These are phyloP conservation scores for Pseudocercospora musae DNA, from an alignment of 2,329 filamentous ascomycete species.

Conservation along the genomic window DNA sequence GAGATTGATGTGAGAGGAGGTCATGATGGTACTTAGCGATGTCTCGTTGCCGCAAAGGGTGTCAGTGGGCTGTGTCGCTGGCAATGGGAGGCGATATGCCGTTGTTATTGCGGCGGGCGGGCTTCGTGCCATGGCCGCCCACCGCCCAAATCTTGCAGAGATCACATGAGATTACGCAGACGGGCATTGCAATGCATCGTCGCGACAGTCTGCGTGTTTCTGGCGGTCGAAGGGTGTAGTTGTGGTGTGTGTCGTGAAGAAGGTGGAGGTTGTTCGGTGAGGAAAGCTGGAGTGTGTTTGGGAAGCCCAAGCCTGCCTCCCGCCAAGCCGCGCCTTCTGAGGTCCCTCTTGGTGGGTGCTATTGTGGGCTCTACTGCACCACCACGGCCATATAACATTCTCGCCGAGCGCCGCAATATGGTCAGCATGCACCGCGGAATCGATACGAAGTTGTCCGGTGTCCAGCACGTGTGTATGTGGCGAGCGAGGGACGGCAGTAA, in stretches of 20 bases:
- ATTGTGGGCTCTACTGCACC: not conserved
- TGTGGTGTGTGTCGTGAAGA: conserved; percentile 1
- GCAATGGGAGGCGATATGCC: not conserved
- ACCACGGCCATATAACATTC: not conserved
- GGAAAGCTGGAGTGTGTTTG: conserved; percentile 1
- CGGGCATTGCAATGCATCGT: conserved; percentile 1
- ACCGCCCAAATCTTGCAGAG: not conserved
- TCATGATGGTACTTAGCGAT: not conserved
- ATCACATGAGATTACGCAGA: not conserved
- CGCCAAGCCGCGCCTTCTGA: conserved; percentile 7
- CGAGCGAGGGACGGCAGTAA: not conserved
- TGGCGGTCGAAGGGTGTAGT: conserved; percentile 1
- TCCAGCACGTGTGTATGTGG: not conserved
- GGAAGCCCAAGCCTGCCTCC: conserved; percentile 11
- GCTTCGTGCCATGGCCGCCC: not conserved
- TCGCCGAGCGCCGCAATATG: not conserved
- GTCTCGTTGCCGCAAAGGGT: not conserved
- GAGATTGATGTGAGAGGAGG: not conserved
- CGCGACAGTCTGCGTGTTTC: not conserved
- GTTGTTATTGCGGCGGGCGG: not conserved
- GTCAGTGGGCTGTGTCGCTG: not conserved
- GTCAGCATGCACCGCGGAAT: not conserved
- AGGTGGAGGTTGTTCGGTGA: conserved; percentile 7
- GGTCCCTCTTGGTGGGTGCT: not conserved
- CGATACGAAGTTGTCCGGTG: not conserved